phyloP scores from a whole-genome alignment of 2,329 filamentous ascomycete genomes.

The Aspergillus latus region DNA sequence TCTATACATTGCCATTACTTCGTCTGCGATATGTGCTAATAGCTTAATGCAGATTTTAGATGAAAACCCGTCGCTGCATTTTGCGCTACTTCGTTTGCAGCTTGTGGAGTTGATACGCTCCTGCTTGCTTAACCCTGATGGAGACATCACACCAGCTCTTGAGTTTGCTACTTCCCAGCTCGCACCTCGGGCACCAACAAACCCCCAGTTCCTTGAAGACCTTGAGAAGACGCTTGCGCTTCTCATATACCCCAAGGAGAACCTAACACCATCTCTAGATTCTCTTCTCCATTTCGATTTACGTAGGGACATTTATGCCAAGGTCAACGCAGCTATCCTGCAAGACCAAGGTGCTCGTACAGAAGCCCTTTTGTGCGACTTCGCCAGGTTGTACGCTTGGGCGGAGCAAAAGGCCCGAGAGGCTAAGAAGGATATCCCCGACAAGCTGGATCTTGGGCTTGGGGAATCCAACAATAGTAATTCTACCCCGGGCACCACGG shows the following conservation, averaged over 20 bases:
- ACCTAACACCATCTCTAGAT: constrained; percentile 71
- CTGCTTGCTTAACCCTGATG: constrained; percentile 64
- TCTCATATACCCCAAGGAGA: constrained; percentile 81
- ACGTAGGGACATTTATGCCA: constrained; percentile 77
- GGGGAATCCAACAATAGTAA: constrained; percentile 32
- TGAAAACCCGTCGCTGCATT: constrained; percentile 77
- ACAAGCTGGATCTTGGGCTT: constrained; percentile 48
- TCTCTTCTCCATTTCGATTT: constrained; percentile 76
- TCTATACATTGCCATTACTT: constrained; percentile 13
- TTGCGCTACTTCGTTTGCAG: constrained; percentile 84
- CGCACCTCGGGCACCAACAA: constrained; percentile 80
- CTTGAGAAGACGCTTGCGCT: constrained; percentile 92
- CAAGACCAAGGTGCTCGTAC: constrained; percentile 68
- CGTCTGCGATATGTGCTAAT: constrained; percentile 25
- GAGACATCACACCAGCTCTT: constrained; percentile 76
- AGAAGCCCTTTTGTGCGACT: constrained; percentile 77
- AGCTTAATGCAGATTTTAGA: constrained; percentile 71
- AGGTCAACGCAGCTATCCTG: constrained; percentile 87
- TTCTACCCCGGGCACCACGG: constrained; percentile 20
- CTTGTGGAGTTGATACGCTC: constrained; percentile 87
- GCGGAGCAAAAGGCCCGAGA: constrained; percentile 63
- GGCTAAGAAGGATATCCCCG: constrained; percentile 48
- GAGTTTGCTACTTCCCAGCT: constrained; percentile 86
- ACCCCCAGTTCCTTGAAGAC: constrained; percentile 77
- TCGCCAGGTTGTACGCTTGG: constrained; percentile 83